Evolutionary conservation across 495 filamentous ascomycete genomes (phyloP).

Genomic region (Saxophila tyrrhenica): DNA sequence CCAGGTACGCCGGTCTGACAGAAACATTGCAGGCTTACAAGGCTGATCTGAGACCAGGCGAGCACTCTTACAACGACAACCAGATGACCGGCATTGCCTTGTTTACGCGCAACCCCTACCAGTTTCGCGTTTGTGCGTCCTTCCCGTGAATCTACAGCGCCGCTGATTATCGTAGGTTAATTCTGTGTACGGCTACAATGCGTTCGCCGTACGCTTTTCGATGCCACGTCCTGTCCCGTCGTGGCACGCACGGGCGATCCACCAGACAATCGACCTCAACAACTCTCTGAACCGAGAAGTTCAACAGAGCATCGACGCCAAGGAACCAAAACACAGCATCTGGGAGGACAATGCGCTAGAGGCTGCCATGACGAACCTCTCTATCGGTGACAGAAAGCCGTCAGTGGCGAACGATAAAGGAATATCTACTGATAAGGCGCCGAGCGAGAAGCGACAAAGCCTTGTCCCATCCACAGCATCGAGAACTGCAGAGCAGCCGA

Average conservation of each 20-base stretch:
- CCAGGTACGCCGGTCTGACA: constrained; percentile 23
- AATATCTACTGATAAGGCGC: constrained; percentile 2
- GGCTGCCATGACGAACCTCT: constrained; percentile 23
- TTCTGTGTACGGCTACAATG: neutral
- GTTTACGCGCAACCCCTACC: constrained; percentile 31
- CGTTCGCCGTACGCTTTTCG: neutral
- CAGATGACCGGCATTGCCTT: constrained; percentile 11
- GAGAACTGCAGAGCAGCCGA: constrained; percentile 1
- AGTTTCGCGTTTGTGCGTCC: too few species aligned
- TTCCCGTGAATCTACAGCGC: too few species aligned
- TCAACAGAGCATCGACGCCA: constrained; percentile 27
- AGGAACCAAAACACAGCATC: constrained; percentile 33
- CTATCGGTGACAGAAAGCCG: constrained; percentile 8
- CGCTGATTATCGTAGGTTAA: constrained; percentile 20
- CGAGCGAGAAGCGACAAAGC: neutral
- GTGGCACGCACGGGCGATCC: constrained; percentile 22
- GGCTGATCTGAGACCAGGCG: constrained; percentile 6
- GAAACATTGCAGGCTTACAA: neutral
- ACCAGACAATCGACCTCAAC: constrained; percentile 14
- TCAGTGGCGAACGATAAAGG: constrained; percentile 1
- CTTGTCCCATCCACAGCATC: neutral
- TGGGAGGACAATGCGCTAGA: constrained; percentile 27
- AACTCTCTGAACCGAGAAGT: constrained; percentile 29
- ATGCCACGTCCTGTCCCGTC: neutral
- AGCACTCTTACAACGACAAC: constrained; percentile 33